Conservation (phyloP, 75 land plant genomes). For the Cupressus sempervirens region DNA sequence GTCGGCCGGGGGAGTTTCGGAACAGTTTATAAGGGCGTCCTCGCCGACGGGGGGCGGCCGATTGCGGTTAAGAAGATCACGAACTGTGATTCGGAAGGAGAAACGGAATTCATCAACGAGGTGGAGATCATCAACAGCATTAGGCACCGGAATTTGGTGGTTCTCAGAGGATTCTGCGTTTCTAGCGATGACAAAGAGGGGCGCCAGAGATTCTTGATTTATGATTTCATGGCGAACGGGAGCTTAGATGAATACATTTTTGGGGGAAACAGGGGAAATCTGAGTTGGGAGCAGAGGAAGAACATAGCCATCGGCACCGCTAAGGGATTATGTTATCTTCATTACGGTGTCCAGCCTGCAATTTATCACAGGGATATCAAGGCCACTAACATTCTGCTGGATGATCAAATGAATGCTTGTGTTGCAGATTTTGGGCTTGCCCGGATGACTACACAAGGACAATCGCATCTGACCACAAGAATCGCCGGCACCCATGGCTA, state of each 20-base stretch:
- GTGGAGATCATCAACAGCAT: slow-evolving; percentile 39
- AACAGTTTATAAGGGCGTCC: slow-evolving; percentile 24
- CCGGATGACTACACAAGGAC: slow-evolving; percentile 17
- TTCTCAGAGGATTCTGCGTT: slow-evolving; percentile 30
- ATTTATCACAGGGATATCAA: slow-evolving; percentile 44
- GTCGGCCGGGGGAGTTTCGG: slow-evolving; percentile 27
- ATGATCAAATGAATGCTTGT: slow-evolving; percentile 32
- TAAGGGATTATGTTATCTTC: slow-evolving; percentile 31
- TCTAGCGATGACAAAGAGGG: slow-evolving; percentile 19
- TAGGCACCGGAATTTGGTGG: slow-evolving; percentile 28
- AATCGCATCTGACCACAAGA: slow-evolving; percentile 32
- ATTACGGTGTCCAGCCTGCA: slow-evolving; percentile 25
- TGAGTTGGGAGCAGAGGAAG: slow-evolving; percentile 29
- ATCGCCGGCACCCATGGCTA: slow-evolving; percentile 40
- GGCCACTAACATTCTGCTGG: slow-evolving; percentile 35
- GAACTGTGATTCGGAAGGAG: slow-evolving; percentile 25
- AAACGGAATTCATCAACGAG: slow-evolving; percentile 33
- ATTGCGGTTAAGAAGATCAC: slow-evolving; percentile 29
- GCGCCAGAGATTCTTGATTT: slow-evolving; percentile 24
- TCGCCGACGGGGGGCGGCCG: slow-evolving; percentile 7
- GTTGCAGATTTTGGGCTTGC: slow-evolving; percentile 47
- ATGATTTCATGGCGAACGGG: slow-evolving; percentile 32
- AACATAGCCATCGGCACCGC: slow-evolving; percentile 31
- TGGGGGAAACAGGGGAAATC: background rate
- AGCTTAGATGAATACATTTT: slow-evolving; percentile 20